Evolutionary conservation across 345 rosid species (phyloP).

Genomic region (Firmiana major): DNA sequence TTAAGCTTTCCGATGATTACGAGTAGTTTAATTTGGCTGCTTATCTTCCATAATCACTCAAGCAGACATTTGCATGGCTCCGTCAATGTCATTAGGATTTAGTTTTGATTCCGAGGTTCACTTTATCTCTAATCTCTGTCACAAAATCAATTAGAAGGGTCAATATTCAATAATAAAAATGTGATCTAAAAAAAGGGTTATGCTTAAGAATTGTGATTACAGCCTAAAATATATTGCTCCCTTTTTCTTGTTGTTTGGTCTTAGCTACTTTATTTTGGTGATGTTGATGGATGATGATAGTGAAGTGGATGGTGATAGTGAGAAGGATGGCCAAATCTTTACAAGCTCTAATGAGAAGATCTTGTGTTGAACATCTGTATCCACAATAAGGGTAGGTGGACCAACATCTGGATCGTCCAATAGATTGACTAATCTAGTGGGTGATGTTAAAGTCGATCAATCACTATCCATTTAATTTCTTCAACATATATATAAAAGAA

Average conservation of each 20-base stretch:
- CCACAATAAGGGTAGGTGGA: conserved; percentile 20
- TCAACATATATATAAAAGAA: conserved; percentile 3
- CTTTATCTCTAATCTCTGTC: not conserved
- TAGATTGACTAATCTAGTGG: conserved; percentile 21
- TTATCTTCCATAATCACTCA: not conserved
- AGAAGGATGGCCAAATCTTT: conserved; percentile 24
- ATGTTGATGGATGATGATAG: conserved; percentile 29
- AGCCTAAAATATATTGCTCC: not conserved
- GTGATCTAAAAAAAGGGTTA: conserved; percentile 3
- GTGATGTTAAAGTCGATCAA: conserved; percentile 27
- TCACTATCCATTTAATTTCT: conserved; percentile 29
- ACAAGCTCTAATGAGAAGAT: conserved; percentile 21
- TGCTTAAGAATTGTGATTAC: not conserved
- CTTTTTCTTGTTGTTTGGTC: conserved; percentile 9
- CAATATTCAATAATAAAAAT: not conserved
- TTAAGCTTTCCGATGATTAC: conserved; percentile 11
- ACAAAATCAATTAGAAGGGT: not conserved
- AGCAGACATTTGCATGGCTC: conserved; percentile 10
- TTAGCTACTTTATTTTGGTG: conserved; percentile 24
- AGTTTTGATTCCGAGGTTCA: conserved; percentile 5
- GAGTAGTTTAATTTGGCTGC: not conserved
- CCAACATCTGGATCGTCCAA: conserved; percentile 27
- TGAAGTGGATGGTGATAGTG: conserved; percentile 19
- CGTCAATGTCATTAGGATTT: conserved; percentile 10
- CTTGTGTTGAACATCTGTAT: conserved; percentile 20